Evolutionary conservation across 768 basidiomycete genomes (phyloP).

Genomic region (Jaapia argillacea): DNA sequence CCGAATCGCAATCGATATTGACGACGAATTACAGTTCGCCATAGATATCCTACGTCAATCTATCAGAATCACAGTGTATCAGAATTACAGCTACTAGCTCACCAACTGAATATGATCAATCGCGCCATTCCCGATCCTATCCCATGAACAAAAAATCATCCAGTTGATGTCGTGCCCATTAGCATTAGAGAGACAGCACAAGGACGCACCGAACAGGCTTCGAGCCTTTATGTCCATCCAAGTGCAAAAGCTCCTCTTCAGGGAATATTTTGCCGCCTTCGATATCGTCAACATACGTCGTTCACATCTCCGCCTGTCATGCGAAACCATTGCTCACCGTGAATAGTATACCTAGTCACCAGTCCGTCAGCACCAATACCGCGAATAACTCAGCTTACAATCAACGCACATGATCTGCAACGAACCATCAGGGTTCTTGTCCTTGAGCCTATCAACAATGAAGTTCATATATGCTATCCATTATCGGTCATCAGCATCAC

Average conservation of each 20-base stretch:
- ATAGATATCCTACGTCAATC: slow-evolving; percentile 75
- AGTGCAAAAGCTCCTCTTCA: slow-evolving; percentile 77
- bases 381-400: slow-evolving; percentile 9
- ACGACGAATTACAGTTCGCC: slow-evolving; percentile 70
- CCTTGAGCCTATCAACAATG: slow-evolving; percentile 71
- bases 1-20: background rate
- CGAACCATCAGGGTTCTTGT: slow-evolving; percentile 85
- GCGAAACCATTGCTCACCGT: background rate
- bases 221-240: slow-evolving; percentile 84
- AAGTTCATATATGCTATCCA: slow-evolving; percentile 78
- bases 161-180: background rate
- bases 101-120: slow-evolving; percentile 89
- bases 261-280: slow-evolving; percentile 64
- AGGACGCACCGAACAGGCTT: slow-evolving; percentile 55
- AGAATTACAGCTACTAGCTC: slow-evolving; percentile 8
- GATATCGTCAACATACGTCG: no score
- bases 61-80: slow-evolving; percentile 3
- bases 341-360: background rate
- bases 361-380: background rate
- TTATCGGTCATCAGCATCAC: background rate
- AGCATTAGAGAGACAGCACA: background rate
- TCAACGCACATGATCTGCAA: slow-evolving; percentile 94
- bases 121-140: slow-evolving; percentile 88
- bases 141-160: background rate
- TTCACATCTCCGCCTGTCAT: background rate